Conservation (phyloP, 2,329 filamentous ascomycete species). For the Dothideomycetes sp. region DNA sequence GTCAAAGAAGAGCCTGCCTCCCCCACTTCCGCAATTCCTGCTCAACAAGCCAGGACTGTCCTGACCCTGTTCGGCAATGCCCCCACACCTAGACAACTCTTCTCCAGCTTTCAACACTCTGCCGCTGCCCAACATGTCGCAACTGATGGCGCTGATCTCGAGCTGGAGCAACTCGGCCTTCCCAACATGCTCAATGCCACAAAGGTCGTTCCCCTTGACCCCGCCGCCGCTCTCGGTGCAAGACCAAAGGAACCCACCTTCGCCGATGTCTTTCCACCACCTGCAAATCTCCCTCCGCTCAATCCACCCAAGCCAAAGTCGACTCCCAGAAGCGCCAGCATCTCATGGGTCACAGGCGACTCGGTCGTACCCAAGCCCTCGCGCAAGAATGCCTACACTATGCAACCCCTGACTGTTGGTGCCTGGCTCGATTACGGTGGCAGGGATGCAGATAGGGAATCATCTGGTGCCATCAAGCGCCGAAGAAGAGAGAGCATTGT, state of each 20-base stretch:
- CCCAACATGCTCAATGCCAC: conserved; percentile 66
- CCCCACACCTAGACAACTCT: conserved; percentile 64
- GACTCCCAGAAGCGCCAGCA: conserved; percentile 44
- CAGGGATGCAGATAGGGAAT: conserved; percentile 29
- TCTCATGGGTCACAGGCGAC: conserved; percentile 42
- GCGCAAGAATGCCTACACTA: conserved; percentile 48
- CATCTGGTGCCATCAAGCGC: conserved; percentile 52
- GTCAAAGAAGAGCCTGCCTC: conserved; percentile 9
- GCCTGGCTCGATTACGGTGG: conserved; percentile 51
- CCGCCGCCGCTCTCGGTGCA: conserved; percentile 28
- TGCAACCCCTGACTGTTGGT: conserved; percentile 53
- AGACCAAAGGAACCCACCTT: conserved; percentile 52
- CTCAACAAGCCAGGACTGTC: conserved; percentile 44
- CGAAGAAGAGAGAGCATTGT: conserved; percentile 64
- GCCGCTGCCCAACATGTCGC: conserved; percentile 4
- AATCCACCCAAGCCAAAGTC: conserved; percentile 60
- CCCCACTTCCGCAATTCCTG: background rate
- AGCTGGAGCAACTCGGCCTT: conserved; percentile 52
- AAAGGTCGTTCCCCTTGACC: conserved; percentile 47
- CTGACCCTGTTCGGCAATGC: conserved; percentile 70
- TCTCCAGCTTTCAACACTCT: conserved; percentile 65
- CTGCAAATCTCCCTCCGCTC: conserved; percentile 52
- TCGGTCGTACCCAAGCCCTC: conserved; percentile 34
- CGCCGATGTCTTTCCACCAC: conserved; percentile 63
- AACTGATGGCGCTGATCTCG: conserved; percentile 19